phyloP scores from a whole-genome alignment of 148 eudicot genomes.

The Diospyros kaki region DNA sequence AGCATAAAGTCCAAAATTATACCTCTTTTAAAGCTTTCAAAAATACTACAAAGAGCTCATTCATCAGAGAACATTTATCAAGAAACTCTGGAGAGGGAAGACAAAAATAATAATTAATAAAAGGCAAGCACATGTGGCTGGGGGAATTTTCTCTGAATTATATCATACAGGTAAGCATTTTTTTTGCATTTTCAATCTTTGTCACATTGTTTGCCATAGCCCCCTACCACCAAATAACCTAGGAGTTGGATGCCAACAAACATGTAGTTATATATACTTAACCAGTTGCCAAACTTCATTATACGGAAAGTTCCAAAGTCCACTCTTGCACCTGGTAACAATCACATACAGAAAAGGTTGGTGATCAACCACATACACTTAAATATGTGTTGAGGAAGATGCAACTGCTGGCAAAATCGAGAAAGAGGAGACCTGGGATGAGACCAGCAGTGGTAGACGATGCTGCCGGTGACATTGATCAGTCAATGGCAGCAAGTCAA shows the following conservation, averaged over 20 bases:
- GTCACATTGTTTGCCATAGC: neutral
- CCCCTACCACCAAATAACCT: neutral
- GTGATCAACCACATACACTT: neutral
- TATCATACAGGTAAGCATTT: no score
- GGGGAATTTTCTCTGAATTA: no score
- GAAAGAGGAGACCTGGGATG: no score
- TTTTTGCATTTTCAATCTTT: no score
- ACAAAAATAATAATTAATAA: neutral
- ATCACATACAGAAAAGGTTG: neutral
- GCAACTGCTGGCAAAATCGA: no score
- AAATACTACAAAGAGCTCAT: no score
- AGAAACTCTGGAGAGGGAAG: neutral
- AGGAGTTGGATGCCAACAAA: neutral
- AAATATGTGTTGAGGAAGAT: no score
- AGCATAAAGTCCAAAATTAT: neutral
- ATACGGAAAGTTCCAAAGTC: neutral
- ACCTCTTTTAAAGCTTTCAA: neutral
- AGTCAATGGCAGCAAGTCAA: no score
- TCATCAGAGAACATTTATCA: neutral
- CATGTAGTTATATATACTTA: neutral
- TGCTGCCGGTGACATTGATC: no score
- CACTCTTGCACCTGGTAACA: neutral
- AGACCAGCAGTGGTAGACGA: no score
- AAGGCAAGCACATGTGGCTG: neutral
- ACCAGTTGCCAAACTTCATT: neutral